Percentiles rank a stretch among this genome's conserved stretches.
Conservation (phyloP, 108 stramenopile genomes). For the Nannochloropsis oceanica region DNA sequence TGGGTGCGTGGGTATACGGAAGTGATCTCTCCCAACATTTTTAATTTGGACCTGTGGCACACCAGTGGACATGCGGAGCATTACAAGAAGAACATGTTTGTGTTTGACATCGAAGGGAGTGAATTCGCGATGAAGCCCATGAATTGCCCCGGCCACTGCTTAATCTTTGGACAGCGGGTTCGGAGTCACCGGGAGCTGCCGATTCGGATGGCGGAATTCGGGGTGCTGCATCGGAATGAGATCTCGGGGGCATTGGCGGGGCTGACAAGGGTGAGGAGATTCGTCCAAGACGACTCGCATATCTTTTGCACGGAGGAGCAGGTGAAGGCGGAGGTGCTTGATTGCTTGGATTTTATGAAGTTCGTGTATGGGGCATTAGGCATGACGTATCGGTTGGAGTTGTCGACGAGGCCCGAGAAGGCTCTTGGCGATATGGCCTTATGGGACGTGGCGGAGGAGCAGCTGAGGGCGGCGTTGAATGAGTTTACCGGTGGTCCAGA, state of each 20-base stretch:
- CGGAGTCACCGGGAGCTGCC: conserved; percentile 95
- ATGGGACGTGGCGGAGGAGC: conserved; percentile 81
- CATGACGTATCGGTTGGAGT: conserved; percentile 93
- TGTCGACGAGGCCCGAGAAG: conserved; percentile 94
- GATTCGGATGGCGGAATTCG: conserved; percentile 92
- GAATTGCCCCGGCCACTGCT: conserved; percentile 99
- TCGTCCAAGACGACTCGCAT: conserved; percentile 98
- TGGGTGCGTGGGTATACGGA: conserved; percentile 93
- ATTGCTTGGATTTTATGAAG: conserved; percentile 91
- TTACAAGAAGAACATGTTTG: conserved; percentile 87
- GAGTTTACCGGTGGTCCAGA: conserved; percentile 73
- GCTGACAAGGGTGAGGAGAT: conserved; percentile 94
- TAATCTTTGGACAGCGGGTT: conserved; percentile 78
- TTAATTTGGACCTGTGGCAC: conserved; percentile 94
- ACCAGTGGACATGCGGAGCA: conserved; percentile 92
- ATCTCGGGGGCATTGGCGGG: conserved; percentile 87
- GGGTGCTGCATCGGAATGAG: conserved; percentile 95
- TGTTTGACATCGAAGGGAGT: conserved; percentile 77
- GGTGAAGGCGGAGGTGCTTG: conserved; percentile 74
- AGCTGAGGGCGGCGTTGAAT: conserved; percentile 74
- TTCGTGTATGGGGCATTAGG: conserved; percentile 89
- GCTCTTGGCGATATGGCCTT: conserved; percentile 84
- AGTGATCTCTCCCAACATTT: conserved; percentile 95
- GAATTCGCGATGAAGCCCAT: conserved; percentile 98
- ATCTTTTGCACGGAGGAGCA: conserved; percentile 94